Percentiles rank a stretch among this genome's conserved stretches.
These are phyloP conservation scores for Boechera retrofracta DNA, from an alignment of 345 rosid species.

Conservation along the genomic window DNA sequence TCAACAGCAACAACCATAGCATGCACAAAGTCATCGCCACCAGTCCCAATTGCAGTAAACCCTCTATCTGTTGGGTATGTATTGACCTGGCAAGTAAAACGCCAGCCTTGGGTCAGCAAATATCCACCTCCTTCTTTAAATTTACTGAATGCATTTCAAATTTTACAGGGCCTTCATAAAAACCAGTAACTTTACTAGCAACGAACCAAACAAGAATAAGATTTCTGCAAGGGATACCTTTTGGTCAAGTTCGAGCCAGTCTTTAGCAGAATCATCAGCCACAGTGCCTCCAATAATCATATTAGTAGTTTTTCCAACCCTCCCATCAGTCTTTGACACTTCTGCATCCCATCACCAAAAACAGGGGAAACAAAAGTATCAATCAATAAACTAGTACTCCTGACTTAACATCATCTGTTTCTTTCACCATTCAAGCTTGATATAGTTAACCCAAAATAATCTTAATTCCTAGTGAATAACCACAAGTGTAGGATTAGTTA, in stretches of 20 bases:
- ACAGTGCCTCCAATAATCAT: constrained; percentile 95
- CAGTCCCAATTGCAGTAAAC: constrained; percentile 95
- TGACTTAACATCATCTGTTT: constrained; percentile 3
- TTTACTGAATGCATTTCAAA: constrained; percentile 14
- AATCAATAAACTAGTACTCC: background rate
- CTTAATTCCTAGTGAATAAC: background rate
- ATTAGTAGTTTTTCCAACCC: constrained; percentile 94
- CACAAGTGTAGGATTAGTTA: background rate
- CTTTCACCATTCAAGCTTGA: constrained; percentile 22
- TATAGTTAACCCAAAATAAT: background rate
- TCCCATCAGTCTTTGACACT: constrained; percentile 92
- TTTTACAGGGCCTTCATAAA: constrained; percentile 9
- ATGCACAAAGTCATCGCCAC: constrained; percentile 97
- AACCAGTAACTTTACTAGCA: background rate
- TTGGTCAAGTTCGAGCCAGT: constrained; percentile 93
- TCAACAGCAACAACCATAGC: constrained; percentile 97
- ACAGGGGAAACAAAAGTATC: background rate
- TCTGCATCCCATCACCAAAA: constrained; percentile 50
- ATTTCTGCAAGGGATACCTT: constrained; percentile 56
- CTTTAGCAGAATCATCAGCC: constrained; percentile 81
- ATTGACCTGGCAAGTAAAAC: constrained; percentile 66
- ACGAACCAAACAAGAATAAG: background rate
- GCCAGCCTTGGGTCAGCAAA: constrained; percentile 25
- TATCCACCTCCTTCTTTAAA: background rate
- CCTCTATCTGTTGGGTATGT: constrained; percentile 95